Evolutionary conservation across 2,329 filamentous ascomycete genomes (phyloP), one percentile per base, ranked within the genome.

Genomic region (Cercospora janseana): DNA sequence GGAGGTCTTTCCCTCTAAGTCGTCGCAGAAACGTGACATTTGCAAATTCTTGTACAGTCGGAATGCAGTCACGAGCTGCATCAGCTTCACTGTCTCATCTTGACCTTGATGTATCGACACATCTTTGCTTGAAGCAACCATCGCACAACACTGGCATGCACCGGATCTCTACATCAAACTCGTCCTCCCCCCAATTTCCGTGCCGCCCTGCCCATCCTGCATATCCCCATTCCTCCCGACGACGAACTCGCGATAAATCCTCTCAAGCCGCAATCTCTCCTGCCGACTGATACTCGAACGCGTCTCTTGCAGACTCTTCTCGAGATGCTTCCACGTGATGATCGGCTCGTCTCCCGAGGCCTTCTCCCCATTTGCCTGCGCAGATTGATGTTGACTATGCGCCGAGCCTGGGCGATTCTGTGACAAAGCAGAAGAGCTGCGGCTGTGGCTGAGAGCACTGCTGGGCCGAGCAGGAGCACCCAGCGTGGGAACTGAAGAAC

Each of bases 191-290:
- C 93, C 93, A 71, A 98, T 83, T 71, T 97, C 93, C 69, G 85
- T 94, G 49, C 86, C 87, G 0, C 87, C 90, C 70, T 97, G 88
- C 9, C 93, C 93, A 69, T 87, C 92, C 53, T 85, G 88, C 88
- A 98, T 90, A 74, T 97, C 91, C 6, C 93, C 93, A 69, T 91
- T 95, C 60, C 93, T 79, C 0, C 90, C 91, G 3, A 88, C 87
- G 0, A 96, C 85, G 75, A 98, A 98, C 72, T 98, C 93, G 12
- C 79, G 77, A 67, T 98, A 98, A 54, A 98, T 96, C 31, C 80
- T 81, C 62, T 81, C 78, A 58, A 98, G 70, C 52, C 92, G 76
- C 55, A 74, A 77, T 62, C 83, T 80, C 72, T 98, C 93, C 52
- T 89, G 80, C 3, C 76, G 75, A 65, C 86, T 88, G 60, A 97